Percentiles rank a stretch among this genome's conserved stretches.
Evolutionary conservation across 345 rosid genomes (phyloP).

Genomic region (Psidium guajava): DNA sequence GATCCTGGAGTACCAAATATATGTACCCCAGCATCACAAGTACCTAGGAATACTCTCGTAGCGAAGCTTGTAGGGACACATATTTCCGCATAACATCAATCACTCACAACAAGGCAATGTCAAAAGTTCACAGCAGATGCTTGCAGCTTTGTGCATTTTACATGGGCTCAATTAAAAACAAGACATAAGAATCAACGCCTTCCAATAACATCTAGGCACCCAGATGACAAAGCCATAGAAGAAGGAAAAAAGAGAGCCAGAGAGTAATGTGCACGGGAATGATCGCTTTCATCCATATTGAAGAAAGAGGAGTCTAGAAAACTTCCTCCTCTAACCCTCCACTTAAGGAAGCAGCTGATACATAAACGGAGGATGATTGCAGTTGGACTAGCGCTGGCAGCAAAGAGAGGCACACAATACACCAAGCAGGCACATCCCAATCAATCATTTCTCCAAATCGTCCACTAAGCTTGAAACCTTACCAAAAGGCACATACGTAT

Average conservation of each 20-base stretch:
- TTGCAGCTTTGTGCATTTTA: background rate
- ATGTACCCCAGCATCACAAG: background rate
- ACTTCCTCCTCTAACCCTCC: background rate
- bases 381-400: background rate
- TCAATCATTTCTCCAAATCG: background rate
- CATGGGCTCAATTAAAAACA: background rate
- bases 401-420: background rate
- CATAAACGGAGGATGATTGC: background rate
- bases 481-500: background rate
- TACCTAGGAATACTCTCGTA: background rate
- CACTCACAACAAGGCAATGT: background rate
- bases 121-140: background rate
- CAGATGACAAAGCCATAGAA: background rate
- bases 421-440: background rate
- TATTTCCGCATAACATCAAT: background rate
- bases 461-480: background rate
- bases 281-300: background rate
- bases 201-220: background rate
- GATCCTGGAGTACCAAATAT: background rate
- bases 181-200: background rate
- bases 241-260: background rate
- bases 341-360: background rate
- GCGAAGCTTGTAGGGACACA: background rate
- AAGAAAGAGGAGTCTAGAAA: background rate
- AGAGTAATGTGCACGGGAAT: background rate